phyloP scores from a whole-genome alignment of 1,284 basidiomycete genomes.

The Melampsora abietis-canadensis region DNA sequence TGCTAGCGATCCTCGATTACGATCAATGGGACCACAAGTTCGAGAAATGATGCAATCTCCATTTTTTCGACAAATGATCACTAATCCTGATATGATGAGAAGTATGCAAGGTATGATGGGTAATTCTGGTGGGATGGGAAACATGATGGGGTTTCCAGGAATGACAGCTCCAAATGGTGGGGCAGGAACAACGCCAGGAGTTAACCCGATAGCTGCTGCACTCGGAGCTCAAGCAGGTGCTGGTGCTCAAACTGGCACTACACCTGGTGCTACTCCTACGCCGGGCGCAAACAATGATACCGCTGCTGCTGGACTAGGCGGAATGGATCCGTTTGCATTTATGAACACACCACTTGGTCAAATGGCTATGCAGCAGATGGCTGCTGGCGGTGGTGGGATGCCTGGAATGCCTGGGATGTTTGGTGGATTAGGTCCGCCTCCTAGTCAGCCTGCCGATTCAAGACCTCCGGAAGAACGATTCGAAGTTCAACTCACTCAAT shows the following conservation, averaged over 20 bases:
- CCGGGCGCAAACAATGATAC: slow-evolving; percentile 2
- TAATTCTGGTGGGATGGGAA: slow-evolving; percentile 48
- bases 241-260: slow-evolving; percentile 45
- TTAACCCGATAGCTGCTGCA: slow-evolving; percentile 38
- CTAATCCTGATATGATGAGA: slow-evolving; percentile 44
- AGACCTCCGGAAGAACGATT: slow-evolving; percentile 81
- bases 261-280: slow-evolving; percentile 52
- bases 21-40: slow-evolving; percentile 72
- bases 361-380: slow-evolving; percentile 46
- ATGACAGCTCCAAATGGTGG: slow-evolving; percentile 63
- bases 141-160: slow-evolving; percentile 46
- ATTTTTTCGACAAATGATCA: slow-evolving; percentile 73
- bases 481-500: slow-evolving; percentile 66
- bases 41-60: slow-evolving; percentile 66
- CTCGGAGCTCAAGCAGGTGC: slow-evolving; percentile 18
- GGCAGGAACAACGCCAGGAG: slow-evolving; percentile 46
- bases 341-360: slow-evolving; percentile 43
- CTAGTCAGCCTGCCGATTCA: slow-evolving; percentile 62
- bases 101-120: slow-evolving; percentile 45
- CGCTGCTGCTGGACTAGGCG: slow-evolving; percentile 45
- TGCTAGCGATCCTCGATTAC: slow-evolving; percentile 72
- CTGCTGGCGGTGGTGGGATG: slow-evolving; percentile 45
- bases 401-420: slow-evolving; percentile 43
- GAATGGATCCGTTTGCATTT: slow-evolving; percentile 44
- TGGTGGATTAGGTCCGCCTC: slow-evolving; percentile 49